phyloP scores from a whole-genome alignment of 352 stramenopile genomes.

The Phytophthora idaei region DNA sequence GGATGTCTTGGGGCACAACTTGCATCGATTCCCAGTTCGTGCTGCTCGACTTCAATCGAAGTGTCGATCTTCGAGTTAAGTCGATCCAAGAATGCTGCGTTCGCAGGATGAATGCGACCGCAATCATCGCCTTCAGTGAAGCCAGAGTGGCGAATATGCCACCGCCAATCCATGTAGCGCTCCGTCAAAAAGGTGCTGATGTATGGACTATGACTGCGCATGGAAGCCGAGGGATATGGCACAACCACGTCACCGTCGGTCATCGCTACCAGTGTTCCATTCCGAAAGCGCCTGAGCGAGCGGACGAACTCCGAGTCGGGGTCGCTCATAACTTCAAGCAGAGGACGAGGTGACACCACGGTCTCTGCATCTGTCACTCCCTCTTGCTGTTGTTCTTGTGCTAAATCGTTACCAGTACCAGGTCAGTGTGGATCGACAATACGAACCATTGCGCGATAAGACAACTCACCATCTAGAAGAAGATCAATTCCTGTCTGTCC shows the following conservation, averaged over 20 bases:
- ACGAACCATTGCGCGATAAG: not conserved
- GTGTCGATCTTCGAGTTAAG: constrained; percentile 58
- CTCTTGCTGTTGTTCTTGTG: constrained; percentile 24
- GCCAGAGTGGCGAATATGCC: constrained; percentile 73
- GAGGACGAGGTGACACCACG: constrained; percentile 24
- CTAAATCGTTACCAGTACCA: constrained; percentile 8
- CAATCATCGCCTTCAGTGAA: constrained; percentile 34
- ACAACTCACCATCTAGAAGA: constrained; percentile 51
- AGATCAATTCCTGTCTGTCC: constrained; percentile 80
- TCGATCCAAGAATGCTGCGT: constrained; percentile 35
- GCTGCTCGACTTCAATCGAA: constrained; percentile 41
- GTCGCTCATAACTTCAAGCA: constrained; percentile 75
- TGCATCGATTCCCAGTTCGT: constrained; percentile 48
- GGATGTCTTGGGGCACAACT: constrained; percentile 41
- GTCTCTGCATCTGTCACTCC: constrained; percentile 13
- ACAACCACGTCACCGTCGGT: constrained; percentile 79
- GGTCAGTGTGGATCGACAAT: constrained; percentile 6
- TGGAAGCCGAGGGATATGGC: constrained; percentile 72
- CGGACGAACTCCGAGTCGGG: constrained; percentile 56
- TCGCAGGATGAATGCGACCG: not conserved
- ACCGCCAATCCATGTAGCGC: constrained; percentile 66
- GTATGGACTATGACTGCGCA: constrained; percentile 76
- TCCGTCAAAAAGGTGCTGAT: constrained; percentile 55
- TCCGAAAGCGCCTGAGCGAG: constrained; percentile 58
- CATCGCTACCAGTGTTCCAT: constrained; percentile 77